Percentiles rank a stretch among this genome's conserved stretches.
These are phyloP conservation scores for Jamesozyma rosinii DNA, from an alignment of 805 yeast species.

Conservation along the genomic window DNA sequence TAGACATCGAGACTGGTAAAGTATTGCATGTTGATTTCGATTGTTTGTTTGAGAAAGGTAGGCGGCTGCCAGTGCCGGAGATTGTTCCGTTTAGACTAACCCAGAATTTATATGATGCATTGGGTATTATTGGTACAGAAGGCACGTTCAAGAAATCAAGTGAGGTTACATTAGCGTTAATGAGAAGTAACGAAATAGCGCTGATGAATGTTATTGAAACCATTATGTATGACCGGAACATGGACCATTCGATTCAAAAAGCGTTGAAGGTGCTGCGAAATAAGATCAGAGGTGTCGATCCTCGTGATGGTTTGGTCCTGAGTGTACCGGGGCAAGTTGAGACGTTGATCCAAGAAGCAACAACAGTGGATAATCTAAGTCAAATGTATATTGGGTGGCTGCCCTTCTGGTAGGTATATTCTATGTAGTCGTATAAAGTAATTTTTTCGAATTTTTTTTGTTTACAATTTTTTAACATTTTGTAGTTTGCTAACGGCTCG, in stretches of 20 bases:
- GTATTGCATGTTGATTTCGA: conserved; percentile 94
- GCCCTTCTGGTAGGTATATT: conserved; percentile 43
- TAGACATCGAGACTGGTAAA: conserved; percentile 65
- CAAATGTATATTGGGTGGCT: conserved; percentile 95
- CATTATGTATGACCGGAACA: conserved; percentile 63
- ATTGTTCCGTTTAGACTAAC: conserved; percentile 91
- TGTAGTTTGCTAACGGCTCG: too few species aligned
- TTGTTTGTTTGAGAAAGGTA: conserved; percentile 81
- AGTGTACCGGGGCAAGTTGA: conserved; percentile 92
- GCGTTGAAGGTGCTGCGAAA: conserved; percentile 66
- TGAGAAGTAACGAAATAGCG: conserved; percentile 72
- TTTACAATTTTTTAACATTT: too few species aligned
- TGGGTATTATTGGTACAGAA: conserved; percentile 81
- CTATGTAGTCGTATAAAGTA: not conserved
- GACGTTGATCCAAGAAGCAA: conserved; percentile 73
- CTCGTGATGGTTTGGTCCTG: conserved; percentile 74
- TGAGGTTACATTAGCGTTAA: conserved; percentile 67
- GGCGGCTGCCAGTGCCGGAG: conserved; percentile 74
- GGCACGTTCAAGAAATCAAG: conserved; percentile 81
- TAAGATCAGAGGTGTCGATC: conserved; percentile 75
- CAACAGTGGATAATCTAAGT: conserved; percentile 57
- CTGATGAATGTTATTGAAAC: conserved; percentile 88
- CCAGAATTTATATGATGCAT: conserved; percentile 77
- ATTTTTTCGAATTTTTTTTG: not conserved
- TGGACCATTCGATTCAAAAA: conserved; percentile 49